Evolutionary conservation across 1,139 yeast species (phyloP), one percentile per base, ranked within the genome.

Genomic region (Debaryomycetaceae sp.): DNA sequence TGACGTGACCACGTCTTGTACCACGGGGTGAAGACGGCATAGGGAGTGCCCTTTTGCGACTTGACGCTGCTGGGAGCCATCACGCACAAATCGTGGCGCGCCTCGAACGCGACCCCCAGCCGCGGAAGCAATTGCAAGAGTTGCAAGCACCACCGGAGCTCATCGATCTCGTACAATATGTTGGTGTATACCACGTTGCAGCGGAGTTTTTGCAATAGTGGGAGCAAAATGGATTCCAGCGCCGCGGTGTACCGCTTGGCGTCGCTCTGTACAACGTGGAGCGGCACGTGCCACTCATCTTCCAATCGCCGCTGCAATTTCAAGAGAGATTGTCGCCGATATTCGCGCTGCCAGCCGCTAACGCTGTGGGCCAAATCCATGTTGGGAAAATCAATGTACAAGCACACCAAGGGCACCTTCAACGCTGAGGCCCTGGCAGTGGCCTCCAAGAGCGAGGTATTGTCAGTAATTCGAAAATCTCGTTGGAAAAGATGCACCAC

Each of bases 1-100:
- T 52, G 44, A 6, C 47, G 44, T 3, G 53, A 44, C 80, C 80
- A 75, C 11, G 63, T 59, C 32, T 58, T 60, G 45, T 58, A 71
- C 73, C 73, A 75, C 0, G 78, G 78, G 3, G 76, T 63, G 43
- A 72, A 75, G 3, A 72, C 73, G 2, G 71, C 61, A 35, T 62
- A 70, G 27, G 66, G 75, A 2, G 66, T 58, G 1, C 75, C 74
- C 34, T 62, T 61, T 23, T 63, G 60, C 1, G 75, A 58, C 5
- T 47, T 50, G 30, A 75, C 46, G 6, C 42, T 43, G 1, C 70
- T 67, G 0, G 79, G 80, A 14, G 50, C 49, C 5, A 72, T 67
- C 8, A 70, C 60, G 34, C 78, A 71, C 18, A 61, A 58, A 44
- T 74, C 77, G 43, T 74, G 77, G 31, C 44, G 49, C 2, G 64